These are phyloP conservation scores for Citrus hindsii DNA, from an alignment of 345 rosid genomes.

Conservation along the genomic window DNA sequence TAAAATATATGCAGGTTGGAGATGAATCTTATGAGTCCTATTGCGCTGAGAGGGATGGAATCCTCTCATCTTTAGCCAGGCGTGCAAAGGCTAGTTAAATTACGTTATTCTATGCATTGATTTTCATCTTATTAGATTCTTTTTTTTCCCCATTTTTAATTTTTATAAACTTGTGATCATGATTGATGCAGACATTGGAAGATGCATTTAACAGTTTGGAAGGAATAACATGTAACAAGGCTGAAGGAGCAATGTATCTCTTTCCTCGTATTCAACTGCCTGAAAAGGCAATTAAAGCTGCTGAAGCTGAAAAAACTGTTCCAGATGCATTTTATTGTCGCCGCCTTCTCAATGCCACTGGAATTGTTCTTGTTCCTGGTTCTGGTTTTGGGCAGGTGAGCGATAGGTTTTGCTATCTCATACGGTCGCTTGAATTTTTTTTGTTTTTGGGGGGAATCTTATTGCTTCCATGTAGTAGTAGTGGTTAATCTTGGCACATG, in stretches of 20 bases:
- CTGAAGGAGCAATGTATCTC: slow-evolving; percentile 99
- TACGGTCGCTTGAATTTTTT: background rate
- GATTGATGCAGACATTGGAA: slow-evolving; percentile 59
- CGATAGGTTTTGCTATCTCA: background rate
- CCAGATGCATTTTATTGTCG: slow-evolving; percentile 86
- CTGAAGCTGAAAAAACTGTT: slow-evolving; percentile 67
- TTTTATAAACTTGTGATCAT: background rate
- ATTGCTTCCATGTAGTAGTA: background rate
- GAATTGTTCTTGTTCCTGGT: slow-evolving; percentile 94
- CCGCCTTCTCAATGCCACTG: slow-evolving; percentile 81
- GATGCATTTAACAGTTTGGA: slow-evolving; percentile 80
- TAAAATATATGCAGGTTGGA: slow-evolving; percentile 62
- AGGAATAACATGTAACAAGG: slow-evolving; percentile 89
- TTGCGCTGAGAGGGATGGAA: slow-evolving; percentile 73
- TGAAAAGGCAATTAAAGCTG: slow-evolving; percentile 79
- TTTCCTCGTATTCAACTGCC: slow-evolving; percentile 75
- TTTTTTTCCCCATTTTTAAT: background rate
- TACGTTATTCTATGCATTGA: background rate
- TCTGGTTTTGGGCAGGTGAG: slow-evolving; percentile 94
- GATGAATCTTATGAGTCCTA: slow-evolving; percentile 80
- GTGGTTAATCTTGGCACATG: background rate
- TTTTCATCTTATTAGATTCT: background rate
- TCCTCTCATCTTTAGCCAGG: slow-evolving; percentile 79
- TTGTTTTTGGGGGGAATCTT: background rate
- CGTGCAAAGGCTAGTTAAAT: slow-evolving; percentile 80